Evolutionary conservation across 2,329 filamentous ascomycete genomes (phyloP).

Genomic region (Talaromyces sp.): DNA sequence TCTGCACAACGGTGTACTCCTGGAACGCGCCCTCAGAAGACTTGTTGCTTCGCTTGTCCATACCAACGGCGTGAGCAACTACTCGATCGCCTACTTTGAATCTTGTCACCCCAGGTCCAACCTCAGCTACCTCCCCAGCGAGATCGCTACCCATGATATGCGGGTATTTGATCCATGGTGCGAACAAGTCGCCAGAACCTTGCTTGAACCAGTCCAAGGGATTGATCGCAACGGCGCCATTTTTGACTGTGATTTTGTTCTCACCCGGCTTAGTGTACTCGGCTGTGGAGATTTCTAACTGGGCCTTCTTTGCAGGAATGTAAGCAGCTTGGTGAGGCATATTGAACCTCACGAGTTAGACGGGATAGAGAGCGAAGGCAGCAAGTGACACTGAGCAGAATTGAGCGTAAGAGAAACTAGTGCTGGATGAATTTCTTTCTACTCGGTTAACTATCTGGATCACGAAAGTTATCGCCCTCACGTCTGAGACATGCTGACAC

Average conservation of each 20-base stretch:
- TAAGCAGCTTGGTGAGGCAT: conserved; percentile 17
- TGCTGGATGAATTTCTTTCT: background rate
- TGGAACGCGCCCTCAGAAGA: conserved; percentile 27
- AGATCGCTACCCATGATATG: conserved; percentile 11
- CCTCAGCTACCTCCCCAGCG: conserved; percentile 3
- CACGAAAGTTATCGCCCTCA: background rate
- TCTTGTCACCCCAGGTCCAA: background rate
- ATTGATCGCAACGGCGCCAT: conserved; percentile 25
- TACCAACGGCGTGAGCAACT: conserved; percentile 11
- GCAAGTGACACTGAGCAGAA: background rate
- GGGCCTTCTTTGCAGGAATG: conserved; percentile 7
- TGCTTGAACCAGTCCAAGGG: conserved; percentile 35
- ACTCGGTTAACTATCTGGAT: background rate
- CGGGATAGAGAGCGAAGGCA: background rate
- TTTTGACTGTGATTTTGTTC: conserved; percentile 23
- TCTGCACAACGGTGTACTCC: conserved; percentile 22
- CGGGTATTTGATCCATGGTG: conserved; percentile 19
- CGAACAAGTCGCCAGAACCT: conserved; percentile 18
- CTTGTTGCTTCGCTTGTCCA: conserved; percentile 17
- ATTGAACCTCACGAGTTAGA: background rate
- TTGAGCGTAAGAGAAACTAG: background rate
- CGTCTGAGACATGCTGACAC: background rate
- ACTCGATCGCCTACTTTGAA: conserved; percentile 7
- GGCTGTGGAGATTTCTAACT: conserved; percentile 5
- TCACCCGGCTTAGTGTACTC: conserved; percentile 4